A percentile compares a stretch with the other conserved stretches of the same genome.
These are phyloP conservation scores for Cryphonectria naterciae DNA, from an alignment of 2,329 filamentous ascomycete genomes.

Conservation along the genomic window DNA sequence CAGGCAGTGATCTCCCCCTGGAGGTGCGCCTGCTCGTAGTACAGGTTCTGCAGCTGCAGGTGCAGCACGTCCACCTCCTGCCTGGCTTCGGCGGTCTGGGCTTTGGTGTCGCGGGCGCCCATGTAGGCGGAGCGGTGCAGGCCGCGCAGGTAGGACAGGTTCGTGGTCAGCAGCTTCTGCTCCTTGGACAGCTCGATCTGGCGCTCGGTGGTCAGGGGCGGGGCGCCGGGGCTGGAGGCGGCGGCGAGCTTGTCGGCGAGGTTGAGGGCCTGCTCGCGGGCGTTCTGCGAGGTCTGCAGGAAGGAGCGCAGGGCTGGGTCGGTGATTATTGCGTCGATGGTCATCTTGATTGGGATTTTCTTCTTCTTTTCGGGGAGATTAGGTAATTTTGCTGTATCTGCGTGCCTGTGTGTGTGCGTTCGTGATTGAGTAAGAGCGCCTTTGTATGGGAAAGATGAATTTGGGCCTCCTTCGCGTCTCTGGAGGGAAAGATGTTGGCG, in stretches of 20 bases:
- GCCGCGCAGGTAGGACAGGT: constrained; percentile 78
- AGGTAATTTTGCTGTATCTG: background rate
- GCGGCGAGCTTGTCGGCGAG: constrained; percentile 60
- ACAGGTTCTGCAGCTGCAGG: constrained; percentile 90
- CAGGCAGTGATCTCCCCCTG: constrained; percentile 89
- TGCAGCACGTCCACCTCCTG: constrained; percentile 92
- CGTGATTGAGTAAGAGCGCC: background rate
- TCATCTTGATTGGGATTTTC: constrained; percentile 45
- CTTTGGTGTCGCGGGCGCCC: constrained; percentile 82
- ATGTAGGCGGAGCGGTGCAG: constrained; percentile 83
- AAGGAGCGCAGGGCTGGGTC: constrained; percentile 70
- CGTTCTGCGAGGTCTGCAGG: constrained; percentile 72
- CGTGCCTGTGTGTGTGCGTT: background rate
- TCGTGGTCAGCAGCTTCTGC: constrained; percentile 79
- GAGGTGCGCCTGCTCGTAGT: constrained; percentile 92
- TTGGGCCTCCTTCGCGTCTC: background rate
- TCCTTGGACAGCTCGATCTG: constrained; percentile 69
- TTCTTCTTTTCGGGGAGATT: too few relatives aligned
- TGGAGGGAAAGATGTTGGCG: background rate
- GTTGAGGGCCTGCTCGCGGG: constrained; percentile 71
- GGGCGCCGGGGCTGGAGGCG: constrained; percentile 49
- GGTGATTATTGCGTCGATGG: constrained; percentile 61
- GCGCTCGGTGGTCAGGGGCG: constrained; percentile 48
- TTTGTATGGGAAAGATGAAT: background rate
- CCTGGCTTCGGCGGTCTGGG: constrained; percentile 81